Evolutionary conservation across 805 yeast species (phyloP).

Genomic region (Tetrapisispora taiwanensis): DNA sequence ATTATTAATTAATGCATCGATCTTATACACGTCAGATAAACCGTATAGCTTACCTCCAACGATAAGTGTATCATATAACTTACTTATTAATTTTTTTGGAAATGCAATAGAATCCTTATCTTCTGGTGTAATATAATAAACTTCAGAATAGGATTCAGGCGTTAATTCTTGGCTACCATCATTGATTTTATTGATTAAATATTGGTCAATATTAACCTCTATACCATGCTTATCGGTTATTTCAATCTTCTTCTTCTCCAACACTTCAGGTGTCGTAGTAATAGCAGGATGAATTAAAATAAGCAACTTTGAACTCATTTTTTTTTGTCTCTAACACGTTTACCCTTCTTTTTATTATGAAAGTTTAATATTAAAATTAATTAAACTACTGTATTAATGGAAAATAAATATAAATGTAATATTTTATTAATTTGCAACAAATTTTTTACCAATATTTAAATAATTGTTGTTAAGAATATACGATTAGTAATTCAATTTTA

Average conservation of each 20-base stretch:
- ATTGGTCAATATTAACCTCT: conserved; percentile 35
- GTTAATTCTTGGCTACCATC: conserved; percentile 34
- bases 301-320: not conserved
- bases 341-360: too few relatives aligned
- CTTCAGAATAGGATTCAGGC: conserved; percentile 32
- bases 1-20: conserved; percentile 61
- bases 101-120: conserved; percentile 35
- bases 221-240: conserved; percentile 15
- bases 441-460: too few relatives aligned
- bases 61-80: conserved; percentile 33
- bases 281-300: conserved; percentile 54
- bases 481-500: not conserved
- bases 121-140: conserved; percentile 50
- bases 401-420: too few relatives aligned
- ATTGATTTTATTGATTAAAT: conserved; percentile 49
- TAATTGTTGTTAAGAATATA: too few relatives aligned
- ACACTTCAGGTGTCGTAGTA: conserved; percentile 44
- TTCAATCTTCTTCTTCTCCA: conserved; percentile 32
- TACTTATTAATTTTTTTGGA: conserved; percentile 35
- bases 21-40: conserved; percentile 31
- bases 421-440: too few relatives aligned
- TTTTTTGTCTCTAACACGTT: too few relatives aligned
- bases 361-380: too few relatives aligned
- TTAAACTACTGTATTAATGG: too few relatives aligned
- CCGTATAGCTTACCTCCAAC: conserved; percentile 43